Evolutionary conservation across 495 filamentous ascomycete species (phyloP).

Genomic region (Penicillium arizonense): DNA sequence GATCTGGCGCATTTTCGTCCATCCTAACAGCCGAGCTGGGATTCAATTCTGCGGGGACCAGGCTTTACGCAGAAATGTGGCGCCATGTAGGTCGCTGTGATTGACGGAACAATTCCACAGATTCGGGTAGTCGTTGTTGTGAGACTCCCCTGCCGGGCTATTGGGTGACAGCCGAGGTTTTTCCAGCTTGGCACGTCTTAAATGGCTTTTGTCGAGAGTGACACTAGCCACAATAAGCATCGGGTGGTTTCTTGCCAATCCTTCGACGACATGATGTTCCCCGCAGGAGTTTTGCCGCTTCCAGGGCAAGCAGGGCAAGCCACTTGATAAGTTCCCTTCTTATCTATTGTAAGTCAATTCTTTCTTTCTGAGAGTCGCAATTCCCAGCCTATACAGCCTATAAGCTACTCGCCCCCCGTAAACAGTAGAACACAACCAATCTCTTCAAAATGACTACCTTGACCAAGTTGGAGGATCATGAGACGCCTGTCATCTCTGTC

Average conservation of each 20-base stretch:
- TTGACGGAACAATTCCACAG: constrained; percentile 34
- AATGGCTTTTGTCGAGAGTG: neutral
- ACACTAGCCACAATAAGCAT: neutral
- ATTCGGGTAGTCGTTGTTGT: neutral
- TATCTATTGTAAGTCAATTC: neutral
- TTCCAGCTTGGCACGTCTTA: no score
- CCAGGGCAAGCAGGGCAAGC: neutral
- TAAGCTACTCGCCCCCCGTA: neutral
- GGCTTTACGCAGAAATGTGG: neutral
- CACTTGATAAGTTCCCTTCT: neutral
- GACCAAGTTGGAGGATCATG: constrained; percentile 57
- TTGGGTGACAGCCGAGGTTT: neutral
- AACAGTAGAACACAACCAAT: neutral
- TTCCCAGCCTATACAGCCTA: no score
- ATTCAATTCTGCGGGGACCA: constrained; percentile 4
- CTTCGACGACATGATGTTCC: constrained; percentile 1
- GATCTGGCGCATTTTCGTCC: no score
- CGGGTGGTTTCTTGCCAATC: neutral
- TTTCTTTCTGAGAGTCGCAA: neutral
- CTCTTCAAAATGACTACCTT: constrained; percentile 61
- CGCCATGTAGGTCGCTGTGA: constrained; percentile 15
- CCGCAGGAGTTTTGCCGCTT: constrained; percentile 33
- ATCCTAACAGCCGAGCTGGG: neutral
- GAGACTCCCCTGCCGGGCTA: neutral
- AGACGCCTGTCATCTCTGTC: constrained; percentile 58